Percentiles rank a stretch among this genome's conserved stretches.
Conservation (phyloP, 345 rosid genomes). For the thale cress (Arabidopsis thaliana) region DNA sequence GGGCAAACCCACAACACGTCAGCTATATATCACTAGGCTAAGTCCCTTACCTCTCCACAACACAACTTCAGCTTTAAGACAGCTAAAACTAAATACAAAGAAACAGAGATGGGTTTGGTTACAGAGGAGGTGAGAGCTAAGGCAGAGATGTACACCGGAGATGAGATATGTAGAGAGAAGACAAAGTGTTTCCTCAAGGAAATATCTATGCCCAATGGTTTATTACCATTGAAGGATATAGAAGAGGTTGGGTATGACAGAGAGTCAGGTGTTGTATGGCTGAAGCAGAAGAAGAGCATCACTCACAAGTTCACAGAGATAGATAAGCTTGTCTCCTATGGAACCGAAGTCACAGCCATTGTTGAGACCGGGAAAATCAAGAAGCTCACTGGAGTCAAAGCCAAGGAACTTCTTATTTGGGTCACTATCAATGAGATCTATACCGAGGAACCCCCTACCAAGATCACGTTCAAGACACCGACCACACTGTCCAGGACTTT, state of each 20-base stretch:
- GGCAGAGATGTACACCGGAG: conserved; percentile 81
- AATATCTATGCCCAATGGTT: conserved; percentile 72
- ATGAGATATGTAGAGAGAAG: conserved; percentile 70
- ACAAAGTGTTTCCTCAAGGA: conserved; percentile 64
- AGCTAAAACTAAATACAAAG: conserved; percentile 11
- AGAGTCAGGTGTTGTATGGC: conserved; percentile 93
- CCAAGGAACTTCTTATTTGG: conserved; percentile 90
- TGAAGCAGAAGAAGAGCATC: conserved; percentile 76
- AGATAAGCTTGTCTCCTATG: conserved; percentile 66
- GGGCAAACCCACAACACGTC: conserved; percentile 1
- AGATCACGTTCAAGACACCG: conserved; percentile 80
- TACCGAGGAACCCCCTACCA: conserved; percentile 50
- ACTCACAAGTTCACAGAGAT: conserved; percentile 85
- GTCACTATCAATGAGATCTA: conserved; percentile 63
- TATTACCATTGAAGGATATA: conserved; percentile 77
- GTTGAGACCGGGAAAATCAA: conserved; percentile 70
- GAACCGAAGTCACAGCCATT: conserved; percentile 73
- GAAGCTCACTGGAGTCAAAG: conserved; percentile 96
- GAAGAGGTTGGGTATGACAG: conserved; percentile 77
- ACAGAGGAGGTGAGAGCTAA: conserved; percentile 74
- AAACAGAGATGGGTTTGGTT: conserved; percentile 58
- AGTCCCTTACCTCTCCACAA: conserved; percentile 32
- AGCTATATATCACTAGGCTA: conserved; percentile 35
- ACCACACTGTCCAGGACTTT: conserved; percentile 74
- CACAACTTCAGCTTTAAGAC: conserved; percentile 29